A percentile compares a stretch with the other conserved stretches of the same genome.
Evolutionary conservation across 768 basidiomycete genomes (phyloP).

Genomic region (Rhizopogon roseolus): DNA sequence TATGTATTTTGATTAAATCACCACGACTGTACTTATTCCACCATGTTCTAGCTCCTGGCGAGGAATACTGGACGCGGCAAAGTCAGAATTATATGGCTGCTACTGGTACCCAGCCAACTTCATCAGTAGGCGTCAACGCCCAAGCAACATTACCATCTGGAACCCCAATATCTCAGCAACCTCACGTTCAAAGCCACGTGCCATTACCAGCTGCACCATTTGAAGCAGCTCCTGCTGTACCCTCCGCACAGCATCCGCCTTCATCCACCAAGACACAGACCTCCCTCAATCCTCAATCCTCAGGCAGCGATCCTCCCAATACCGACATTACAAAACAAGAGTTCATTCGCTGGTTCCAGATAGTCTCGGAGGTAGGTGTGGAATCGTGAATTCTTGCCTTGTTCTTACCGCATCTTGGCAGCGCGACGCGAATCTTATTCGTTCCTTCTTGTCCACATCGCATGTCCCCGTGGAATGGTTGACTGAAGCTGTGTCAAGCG

Average conservation of each 20-base stretch:
- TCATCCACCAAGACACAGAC: background rate
- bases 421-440: background rate
- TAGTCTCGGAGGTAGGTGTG: conserved; percentile 14
- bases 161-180: background rate
- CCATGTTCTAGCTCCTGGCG: background rate
- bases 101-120: no score
- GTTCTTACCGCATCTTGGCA: no score
- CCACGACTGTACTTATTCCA: background rate
- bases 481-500: background rate
- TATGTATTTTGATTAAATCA: background rate
- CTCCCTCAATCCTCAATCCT: background rate
- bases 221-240: background rate
- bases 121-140: no score
- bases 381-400: background rate
- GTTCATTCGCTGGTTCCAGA: conserved; percentile 19
- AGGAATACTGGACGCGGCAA: background rate
- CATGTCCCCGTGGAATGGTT: background rate
- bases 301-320: background rate
- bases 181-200: background rate
- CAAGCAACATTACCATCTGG: background rate
- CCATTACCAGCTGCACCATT: background rate
- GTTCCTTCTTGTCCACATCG: background rate
- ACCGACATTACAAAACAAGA: conserved; percentile 5
- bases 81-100: background rate
- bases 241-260: background rate